Evolutionary conservation across 441 rosid genomes (phyloP), one percentile per base, ranked within the genome.

Genomic region (Arabidopsis lyrata): DNA sequence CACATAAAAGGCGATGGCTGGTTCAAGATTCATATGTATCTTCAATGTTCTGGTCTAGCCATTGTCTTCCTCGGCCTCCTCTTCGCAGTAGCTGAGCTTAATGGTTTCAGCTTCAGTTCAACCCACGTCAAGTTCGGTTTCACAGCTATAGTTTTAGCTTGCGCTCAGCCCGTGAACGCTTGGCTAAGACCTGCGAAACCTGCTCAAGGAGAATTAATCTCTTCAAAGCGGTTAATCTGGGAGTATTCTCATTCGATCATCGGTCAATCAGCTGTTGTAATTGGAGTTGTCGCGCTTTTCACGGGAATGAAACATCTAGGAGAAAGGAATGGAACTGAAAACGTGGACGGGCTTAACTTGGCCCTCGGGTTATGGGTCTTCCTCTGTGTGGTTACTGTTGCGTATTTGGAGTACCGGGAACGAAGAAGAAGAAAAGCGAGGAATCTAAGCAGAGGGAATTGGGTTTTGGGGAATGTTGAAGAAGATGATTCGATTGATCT

Each of bases 1-100:
- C 98, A 95, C 59, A 89, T 95, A 66, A 92, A 95, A 77, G 99
- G 98, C 18, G 98, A 95, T 73, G 88, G 94, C 62, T 95, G 99
- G 99, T 95, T 81, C 76, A 90, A 83, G 81, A 81, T 88, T 77
- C 99, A 95, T 80, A 96, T 89, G 75, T 95, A 91, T 75, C 83
- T 95, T 80, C 98, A 92, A 72, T 92, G 91, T 70, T 92, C 98
- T 12, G 97, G 97, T 75, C 74, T 95, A 79, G 90, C 95, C 15
- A 95, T 92, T 54, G 85, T 87, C 82, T 80, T 89, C 47, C 95
- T 92, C 9, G 98, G 92, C 61, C 94, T 86, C 61, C 91, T 92
- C 57, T 95, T 95, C 41, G 99, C 99, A 1, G 95, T 95, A 53
- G 99, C 96, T 56, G 99, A 95, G 65, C 98, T 95, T 49, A 86